phyloP scores from a whole-genome alignment of 106 monocot genomes.

The Acorus calamus region DNA sequence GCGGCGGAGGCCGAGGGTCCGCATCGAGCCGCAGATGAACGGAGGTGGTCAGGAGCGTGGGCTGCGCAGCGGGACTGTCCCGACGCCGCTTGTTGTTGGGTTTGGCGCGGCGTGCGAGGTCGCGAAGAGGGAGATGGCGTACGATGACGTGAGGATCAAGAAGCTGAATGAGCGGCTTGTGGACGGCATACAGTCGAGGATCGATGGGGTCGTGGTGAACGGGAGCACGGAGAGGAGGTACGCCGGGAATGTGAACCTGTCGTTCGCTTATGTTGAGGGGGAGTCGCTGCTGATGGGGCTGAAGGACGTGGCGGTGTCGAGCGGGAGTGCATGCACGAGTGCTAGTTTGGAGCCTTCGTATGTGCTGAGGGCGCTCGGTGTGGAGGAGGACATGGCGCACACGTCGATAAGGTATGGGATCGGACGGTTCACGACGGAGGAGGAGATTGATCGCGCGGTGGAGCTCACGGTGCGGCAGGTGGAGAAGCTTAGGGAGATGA shows the following conservation, averaged over 20 bases:
- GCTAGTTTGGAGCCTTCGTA: constrained; percentile 94
- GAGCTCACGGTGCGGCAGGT: not conserved
- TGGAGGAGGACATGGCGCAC: constrained; percentile 97
- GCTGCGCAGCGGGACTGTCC: constrained; percentile 87
- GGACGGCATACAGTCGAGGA: constrained; percentile 37
- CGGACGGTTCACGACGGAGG: constrained; percentile 66
- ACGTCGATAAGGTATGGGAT: constrained; percentile 94
- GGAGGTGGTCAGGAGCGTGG: constrained; percentile 97
- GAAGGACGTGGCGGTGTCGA: constrained; percentile 94
- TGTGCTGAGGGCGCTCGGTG: constrained; percentile 81
- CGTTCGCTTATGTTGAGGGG: constrained; percentile 89
- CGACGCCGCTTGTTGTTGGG: constrained; percentile 80
- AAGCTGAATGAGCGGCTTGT: constrained; percentile 58
- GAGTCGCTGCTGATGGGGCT: constrained; percentile 95
- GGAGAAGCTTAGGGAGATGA: not conserved
- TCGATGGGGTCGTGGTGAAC: constrained; percentile 78
- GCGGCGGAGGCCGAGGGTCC: constrained; percentile 64
- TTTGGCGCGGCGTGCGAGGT: constrained; percentile 84
- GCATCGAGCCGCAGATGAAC: constrained; percentile 96
- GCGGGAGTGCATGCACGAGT: constrained; percentile 97
- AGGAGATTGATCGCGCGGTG: not conserved
- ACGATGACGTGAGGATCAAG: constrained; percentile 35
- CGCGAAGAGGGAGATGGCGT: constrained; percentile 87
- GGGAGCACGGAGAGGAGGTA: constrained; percentile 80
- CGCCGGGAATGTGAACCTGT: constrained; percentile 76